Evolutionary conservation across 2,329 filamentous ascomycete species (phyloP).

Genomic region (Apiospora pterosperma): DNA sequence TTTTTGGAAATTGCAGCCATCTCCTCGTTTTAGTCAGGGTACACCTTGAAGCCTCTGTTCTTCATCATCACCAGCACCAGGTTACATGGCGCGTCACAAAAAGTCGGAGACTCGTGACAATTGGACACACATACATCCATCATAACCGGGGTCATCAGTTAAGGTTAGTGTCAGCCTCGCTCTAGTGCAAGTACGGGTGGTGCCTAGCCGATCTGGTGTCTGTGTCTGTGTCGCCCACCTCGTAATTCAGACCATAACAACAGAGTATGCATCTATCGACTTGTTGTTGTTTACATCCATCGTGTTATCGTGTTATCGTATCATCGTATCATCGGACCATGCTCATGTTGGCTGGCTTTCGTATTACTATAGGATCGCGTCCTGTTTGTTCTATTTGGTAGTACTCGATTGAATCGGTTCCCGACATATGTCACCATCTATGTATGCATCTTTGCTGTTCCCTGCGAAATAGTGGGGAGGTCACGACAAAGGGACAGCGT

Average conservation of each 20-base stretch:
- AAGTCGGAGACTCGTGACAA: background rate
- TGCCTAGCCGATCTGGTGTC: background rate
- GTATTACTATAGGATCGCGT: no score
- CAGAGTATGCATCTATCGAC: background rate
- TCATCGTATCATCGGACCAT: no score
- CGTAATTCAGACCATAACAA: background rate
- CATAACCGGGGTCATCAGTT: background rate
- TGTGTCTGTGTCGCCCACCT: background rate
- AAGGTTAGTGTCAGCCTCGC: slow-evolving; percentile 3
- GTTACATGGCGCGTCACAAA: background rate
- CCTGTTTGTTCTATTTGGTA: no score
- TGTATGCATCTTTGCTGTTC: no score
- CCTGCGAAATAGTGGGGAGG: no score
- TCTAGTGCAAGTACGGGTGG: background rate
- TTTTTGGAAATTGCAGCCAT: background rate
- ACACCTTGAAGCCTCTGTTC: background rate
- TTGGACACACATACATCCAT: background rate
- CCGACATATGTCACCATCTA: no score
- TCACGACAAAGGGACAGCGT: no score
- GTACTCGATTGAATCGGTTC: no score
- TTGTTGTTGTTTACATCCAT: background rate
- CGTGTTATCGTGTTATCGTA: no score
- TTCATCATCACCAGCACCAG: background rate
- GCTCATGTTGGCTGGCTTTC: no score
- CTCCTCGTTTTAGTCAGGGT: background rate